Conservation (phyloP, 176 grass and related monocot species). For the Rhynchospora tenuis region DNA sequence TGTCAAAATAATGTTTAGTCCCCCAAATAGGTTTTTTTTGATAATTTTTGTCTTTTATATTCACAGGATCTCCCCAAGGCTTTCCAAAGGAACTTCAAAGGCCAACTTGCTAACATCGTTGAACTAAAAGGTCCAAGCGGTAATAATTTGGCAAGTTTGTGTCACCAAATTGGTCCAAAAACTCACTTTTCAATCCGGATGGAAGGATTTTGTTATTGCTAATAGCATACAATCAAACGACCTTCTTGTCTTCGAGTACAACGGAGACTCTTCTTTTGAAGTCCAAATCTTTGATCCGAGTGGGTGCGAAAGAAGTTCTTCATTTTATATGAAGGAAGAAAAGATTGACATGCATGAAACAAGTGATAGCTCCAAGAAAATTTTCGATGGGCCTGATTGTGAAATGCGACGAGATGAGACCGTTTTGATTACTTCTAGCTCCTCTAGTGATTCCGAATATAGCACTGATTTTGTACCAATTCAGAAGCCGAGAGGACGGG, state of each 20-base stretch:
- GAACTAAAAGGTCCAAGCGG: slow-evolving; percentile 26
- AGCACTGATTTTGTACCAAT: background rate
- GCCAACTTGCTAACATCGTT: slow-evolving; percentile 1
- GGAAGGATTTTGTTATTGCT: slow-evolving; percentile 45
- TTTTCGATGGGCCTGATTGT: background rate
- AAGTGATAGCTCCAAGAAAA: background rate
- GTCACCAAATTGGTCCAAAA: background rate
- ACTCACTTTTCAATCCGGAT: slow-evolving; percentile 28
- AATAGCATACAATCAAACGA: slow-evolving; percentile 36
- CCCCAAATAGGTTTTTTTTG: background rate
- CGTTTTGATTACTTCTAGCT: background rate
- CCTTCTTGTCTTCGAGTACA: slow-evolving; percentile 40
- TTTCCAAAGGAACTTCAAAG: slow-evolving; percentile 25
- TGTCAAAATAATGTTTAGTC: too few species aligned
- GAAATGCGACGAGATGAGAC: background rate
- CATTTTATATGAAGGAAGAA: background rate
- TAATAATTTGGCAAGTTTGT: slow-evolving; percentile 26
- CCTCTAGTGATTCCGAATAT: background rate
- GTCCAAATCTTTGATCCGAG: slow-evolving; percentile 28
- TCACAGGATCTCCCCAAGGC: slow-evolving; percentile 31
- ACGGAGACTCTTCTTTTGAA: slow-evolving; percentile 22
- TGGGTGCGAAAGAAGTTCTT: slow-evolving; percentile 41
- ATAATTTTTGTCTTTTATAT: background rate
- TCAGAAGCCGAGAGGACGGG: background rate
- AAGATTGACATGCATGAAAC: background rate